Percentiles rank a stretch among this genome's conserved stretches.
phyloP scores from a whole-genome alignment of 305 asterid genomes.

The Fraxinus floribunda region DNA sequence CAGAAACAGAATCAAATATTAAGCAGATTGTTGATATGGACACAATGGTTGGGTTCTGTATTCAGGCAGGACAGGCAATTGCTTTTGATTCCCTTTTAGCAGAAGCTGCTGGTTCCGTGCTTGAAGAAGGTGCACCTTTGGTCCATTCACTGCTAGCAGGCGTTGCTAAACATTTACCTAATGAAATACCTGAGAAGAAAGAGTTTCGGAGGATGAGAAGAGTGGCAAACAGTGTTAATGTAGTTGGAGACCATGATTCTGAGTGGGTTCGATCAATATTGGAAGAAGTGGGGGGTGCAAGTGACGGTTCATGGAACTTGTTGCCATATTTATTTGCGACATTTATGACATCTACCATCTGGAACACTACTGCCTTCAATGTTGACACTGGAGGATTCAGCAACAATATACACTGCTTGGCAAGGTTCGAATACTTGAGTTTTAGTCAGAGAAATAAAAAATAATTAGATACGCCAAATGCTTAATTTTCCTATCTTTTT shows the following conservation, averaged over 20 bases:
- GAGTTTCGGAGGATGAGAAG: conserved; percentile 89
- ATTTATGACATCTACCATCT: conserved; percentile 77
- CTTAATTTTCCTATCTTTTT: neutral
- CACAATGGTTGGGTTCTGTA: conserved; percentile 91
- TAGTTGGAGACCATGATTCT: conserved; percentile 72
- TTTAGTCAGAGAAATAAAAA: neutral
- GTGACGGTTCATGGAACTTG: conserved; percentile 92
- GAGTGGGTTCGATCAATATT: conserved; percentile 86
- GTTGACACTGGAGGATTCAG: conserved; percentile 94
- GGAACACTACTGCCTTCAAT: conserved; percentile 91
- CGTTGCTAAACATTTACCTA: conserved; percentile 75
- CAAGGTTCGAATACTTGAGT: conserved; percentile 49
- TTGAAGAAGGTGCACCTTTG: conserved; percentile 89
- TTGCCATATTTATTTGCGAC: conserved; percentile 90
- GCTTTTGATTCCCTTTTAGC: conserved; percentile 83
- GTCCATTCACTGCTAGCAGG: conserved; percentile 81
- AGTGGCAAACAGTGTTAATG: conserved; percentile 71
- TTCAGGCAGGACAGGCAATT: conserved; percentile 96
- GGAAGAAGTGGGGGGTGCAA: conserved; percentile 93
- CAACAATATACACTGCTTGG: conserved; percentile 90
- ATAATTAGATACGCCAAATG: neutral
- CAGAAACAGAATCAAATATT: conserved; percentile 72
- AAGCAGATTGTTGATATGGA: conserved; percentile 95
- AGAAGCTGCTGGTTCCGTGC: conserved; percentile 81
- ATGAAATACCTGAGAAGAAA: conserved; percentile 80